These are phyloP conservation scores for Sporobolus alterniflorus DNA, from an alignment of 202 grass and related monocot genomes.

Conservation along the genomic window DNA sequence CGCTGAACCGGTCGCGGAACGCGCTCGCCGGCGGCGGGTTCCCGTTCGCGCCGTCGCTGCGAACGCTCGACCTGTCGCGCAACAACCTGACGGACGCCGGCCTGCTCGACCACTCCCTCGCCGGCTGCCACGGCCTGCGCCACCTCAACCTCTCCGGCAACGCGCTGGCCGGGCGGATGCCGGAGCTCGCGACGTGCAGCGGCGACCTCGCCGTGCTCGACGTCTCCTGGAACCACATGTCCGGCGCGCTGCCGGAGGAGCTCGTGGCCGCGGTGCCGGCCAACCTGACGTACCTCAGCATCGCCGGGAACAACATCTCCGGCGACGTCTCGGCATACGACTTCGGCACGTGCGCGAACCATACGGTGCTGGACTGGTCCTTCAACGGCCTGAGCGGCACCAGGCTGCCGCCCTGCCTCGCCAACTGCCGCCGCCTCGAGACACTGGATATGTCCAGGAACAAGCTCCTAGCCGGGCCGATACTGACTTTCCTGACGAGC, in stretches of 20 bases:
- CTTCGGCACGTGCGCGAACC: conserved; percentile 64
- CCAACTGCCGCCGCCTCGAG: conserved; percentile 58
- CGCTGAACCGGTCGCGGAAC: conserved; percentile 79
- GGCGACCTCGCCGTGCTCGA: conserved; percentile 61
- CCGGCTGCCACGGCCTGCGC: conserved; percentile 61
- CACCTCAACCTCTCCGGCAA: conserved; percentile 94
- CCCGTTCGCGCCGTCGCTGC: conserved; percentile 62
- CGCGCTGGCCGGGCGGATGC: conserved; percentile 56
- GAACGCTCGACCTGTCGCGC: conserved; percentile 72
- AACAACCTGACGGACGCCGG: conserved; percentile 60
- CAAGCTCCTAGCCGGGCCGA: conserved; percentile 49
- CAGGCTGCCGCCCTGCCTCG: conserved; percentile 48
- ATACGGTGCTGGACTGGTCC: conserved; percentile 72
- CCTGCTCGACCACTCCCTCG: conserved; percentile 76
- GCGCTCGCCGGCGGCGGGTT: conserved; percentile 55
- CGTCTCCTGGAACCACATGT: conserved; percentile 74
- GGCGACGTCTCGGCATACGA: conserved; percentile 71
- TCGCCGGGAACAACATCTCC: conserved; percentile 84
- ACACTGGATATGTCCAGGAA: conserved; percentile 71
- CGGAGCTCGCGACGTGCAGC: conserved; percentile 59
- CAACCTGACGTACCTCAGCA: conserved; percentile 50
- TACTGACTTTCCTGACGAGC: conserved; percentile 53
- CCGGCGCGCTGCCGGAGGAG: conserved; percentile 52
- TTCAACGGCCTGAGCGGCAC: conserved; percentile 57
- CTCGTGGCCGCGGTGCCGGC: conserved; percentile 49